phyloP scores from a whole-genome alignment of 495 filamentous ascomycete species.

The Lindgomyces ingoldianus region DNA sequence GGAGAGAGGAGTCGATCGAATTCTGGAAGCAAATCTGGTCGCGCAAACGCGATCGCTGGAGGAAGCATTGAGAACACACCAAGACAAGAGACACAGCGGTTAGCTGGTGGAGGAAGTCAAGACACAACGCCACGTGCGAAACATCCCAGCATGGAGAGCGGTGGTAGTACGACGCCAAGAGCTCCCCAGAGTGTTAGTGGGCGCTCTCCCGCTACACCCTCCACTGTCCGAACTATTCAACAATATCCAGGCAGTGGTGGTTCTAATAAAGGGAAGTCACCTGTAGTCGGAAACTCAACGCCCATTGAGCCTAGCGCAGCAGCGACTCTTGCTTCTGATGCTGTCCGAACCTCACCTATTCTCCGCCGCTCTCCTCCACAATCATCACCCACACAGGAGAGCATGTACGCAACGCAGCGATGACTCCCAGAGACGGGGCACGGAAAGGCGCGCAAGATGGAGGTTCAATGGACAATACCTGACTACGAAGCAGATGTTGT shows the following conservation, averaged over 20 bases:
- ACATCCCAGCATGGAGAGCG: constrained; percentile 29
- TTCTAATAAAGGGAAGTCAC: constrained; percentile 24
- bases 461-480: constrained; percentile 28
- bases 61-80: constrained; percentile 28
- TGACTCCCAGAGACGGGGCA: constrained; percentile 17
- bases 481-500: constrained; percentile 24
- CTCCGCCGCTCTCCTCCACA: constrained; percentile 26
- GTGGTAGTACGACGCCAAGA: constrained; percentile 34
- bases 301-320: constrained; percentile 28
- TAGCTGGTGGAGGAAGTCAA: constrained; percentile 34
- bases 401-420: constrained; percentile 15
- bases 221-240: constrained; percentile 30
- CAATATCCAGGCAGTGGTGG: constrained; percentile 32
- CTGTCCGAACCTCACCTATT: constrained; percentile 17
- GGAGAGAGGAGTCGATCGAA: constrained; percentile 22
- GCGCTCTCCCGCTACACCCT: constrained; percentile 32
- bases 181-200: constrained; percentile 29
- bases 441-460: constrained; percentile 24
- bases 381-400: constrained; percentile 24
- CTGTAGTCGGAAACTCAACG: constrained; percentile 20
- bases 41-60: background rate
- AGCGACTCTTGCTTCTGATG: constrained; percentile 23
- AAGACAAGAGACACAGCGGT: constrained; percentile 15
- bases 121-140: constrained; percentile 35
- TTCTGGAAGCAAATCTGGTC: constrained; percentile 9